phyloP scores from a whole-genome alignment of 1,139 yeast genomes.

The Magnusiomyces tetraspermus region DNA sequence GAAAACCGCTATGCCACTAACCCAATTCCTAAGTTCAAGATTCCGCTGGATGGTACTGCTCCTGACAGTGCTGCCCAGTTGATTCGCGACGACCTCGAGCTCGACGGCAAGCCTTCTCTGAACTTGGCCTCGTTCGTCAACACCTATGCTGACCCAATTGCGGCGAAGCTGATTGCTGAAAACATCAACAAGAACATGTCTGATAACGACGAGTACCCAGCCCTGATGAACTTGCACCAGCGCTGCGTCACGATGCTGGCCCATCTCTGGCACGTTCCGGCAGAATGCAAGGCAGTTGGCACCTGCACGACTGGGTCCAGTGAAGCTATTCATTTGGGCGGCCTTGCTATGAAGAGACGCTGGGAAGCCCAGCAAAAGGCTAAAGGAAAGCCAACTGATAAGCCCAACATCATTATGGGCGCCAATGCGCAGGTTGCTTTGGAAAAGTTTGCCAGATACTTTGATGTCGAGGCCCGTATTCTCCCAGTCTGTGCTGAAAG shows the following conservation, averaged over 20 bases:
- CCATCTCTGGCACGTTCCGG: constrained; percentile 72
- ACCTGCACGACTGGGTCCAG: constrained; percentile 92
- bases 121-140: constrained; percentile 87
- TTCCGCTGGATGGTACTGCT: constrained; percentile 50
- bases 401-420: constrained; percentile 91
- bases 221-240: constrained; percentile 66
- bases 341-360: constrained; percentile 78
- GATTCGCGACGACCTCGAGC: constrained; percentile 60
- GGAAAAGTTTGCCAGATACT: constrained; percentile 88
- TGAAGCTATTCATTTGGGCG: constrained; percentile 90
- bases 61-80: constrained; percentile 49
- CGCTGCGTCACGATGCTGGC: constrained; percentile 76
- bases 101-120: constrained; percentile 78
- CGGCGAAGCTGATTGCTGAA: constrained; percentile 47
- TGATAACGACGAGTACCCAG: constrained; percentile 90
- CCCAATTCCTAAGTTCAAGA: constrained; percentile 36
- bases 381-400: constrained; percentile 48
- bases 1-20: constrained; percentile 20
- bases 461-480: constrained; percentile 79
- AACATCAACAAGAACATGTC: constrained; percentile 82
- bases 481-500: constrained; percentile 53
- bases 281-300: constrained; percentile 52
- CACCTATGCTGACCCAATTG: constrained; percentile 50
- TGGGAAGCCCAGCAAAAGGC: constrained; percentile 67
- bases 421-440: constrained; percentile 89